Percentiles rank a stretch among this genome's conserved stretches.
Conservation (phyloP, 2,329 filamentous ascomycete species). For the Diaporthe longicolla region DNA sequence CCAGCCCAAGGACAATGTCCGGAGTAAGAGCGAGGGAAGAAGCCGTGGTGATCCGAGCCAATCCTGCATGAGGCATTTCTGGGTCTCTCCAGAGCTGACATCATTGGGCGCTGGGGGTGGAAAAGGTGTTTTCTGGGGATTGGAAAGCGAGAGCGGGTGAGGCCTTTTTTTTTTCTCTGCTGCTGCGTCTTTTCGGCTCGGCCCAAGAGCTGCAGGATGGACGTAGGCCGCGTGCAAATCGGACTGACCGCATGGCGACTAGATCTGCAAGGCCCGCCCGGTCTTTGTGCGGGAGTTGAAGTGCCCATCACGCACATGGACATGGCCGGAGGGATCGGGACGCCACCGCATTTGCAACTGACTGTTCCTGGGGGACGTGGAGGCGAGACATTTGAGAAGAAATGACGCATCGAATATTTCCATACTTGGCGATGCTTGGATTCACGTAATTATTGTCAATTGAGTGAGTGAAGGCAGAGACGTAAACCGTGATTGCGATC, state of each 20-base stretch:
- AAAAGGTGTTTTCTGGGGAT: slow-evolving; percentile 39
- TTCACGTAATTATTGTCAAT: not conserved
- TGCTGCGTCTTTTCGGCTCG: slow-evolving; percentile 16
- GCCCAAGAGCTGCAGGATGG: slow-evolving; percentile 22
- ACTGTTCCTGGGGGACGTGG: not conserved
- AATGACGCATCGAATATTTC: slow-evolving; percentile 21
- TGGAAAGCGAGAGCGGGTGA: slow-evolving; percentile 24
- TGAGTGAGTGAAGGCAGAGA: not conserved
- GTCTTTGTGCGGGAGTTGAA: not conserved
- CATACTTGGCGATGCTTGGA: not conserved
- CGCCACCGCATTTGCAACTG: slow-evolving; percentile 21
- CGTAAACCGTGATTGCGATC: not conserved
- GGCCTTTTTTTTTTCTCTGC: slow-evolving; percentile 29
- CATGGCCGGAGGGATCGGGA: slow-evolving; percentile 25
- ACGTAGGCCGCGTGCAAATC: slow-evolving; percentile 29
- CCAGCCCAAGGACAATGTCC: slow-evolving; percentile 37
- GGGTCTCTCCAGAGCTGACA: slow-evolving; percentile 32
- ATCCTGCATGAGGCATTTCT: slow-evolving; percentile 37
- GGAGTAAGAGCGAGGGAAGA: slow-evolving; percentile 41
- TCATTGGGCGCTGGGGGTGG: slow-evolving; percentile 33
- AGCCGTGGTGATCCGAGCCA: slow-evolving; percentile 39
- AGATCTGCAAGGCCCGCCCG: slow-evolving; percentile 25
- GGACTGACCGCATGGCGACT: slow-evolving; percentile 32
- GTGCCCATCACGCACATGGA: not conserved
- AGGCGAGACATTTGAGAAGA: not conserved